Evolutionary conservation across 139 green algal genomes (phyloP).

Genomic region (Picocystis salinarum): DNA sequence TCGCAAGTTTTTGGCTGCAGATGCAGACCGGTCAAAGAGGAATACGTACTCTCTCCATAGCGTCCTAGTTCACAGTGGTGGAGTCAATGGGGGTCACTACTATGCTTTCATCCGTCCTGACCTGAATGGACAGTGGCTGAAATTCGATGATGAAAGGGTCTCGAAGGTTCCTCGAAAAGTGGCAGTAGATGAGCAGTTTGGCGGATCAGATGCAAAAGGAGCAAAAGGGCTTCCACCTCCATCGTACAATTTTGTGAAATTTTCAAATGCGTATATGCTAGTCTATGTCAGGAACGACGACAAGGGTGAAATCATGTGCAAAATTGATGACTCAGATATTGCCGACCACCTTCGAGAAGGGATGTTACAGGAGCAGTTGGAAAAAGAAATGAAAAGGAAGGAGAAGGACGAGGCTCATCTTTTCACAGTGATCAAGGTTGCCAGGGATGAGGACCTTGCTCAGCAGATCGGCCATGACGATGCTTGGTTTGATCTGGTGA

Average conservation of each 20-base stretch:
- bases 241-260: slow-evolving; percentile 30
- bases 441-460: slow-evolving; percentile 16
- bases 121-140: slow-evolving; percentile 48
- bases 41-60: slow-evolving; percentile 71
- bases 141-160: slow-evolving; percentile 91
- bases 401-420: slow-evolving; percentile 81
- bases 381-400: slow-evolving; percentile 24
- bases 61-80: slow-evolving; percentile 90
- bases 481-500: slow-evolving; percentile 77
- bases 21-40: slow-evolving; percentile 35
- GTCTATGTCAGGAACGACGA: slow-evolving; percentile 81
- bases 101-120: slow-evolving; percentile 54
- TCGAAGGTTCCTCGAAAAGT: slow-evolving; percentile 38
- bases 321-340: slow-evolving; percentile 57
- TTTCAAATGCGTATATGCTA: slow-evolving; percentile 96
- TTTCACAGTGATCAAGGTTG: slow-evolving; percentile 58
- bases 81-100: slow-evolving; percentile 90
- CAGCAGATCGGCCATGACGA: slow-evolving; percentile 35
- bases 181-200: slow-evolving; percentile 81
- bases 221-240: slow-evolving; percentile 21
- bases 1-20: slow-evolving; percentile 45
- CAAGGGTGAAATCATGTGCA: slow-evolving; percentile 64
- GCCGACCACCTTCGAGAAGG: slow-evolving; percentile 51
- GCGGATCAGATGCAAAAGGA: too few relatives aligned
- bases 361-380: slow-evolving; percentile 39